Evolutionary conservation across 1,139 yeast genomes (phyloP), one percentile per base, ranked within the genome.

Genomic region (Sugiyamaella novakii): DNA sequence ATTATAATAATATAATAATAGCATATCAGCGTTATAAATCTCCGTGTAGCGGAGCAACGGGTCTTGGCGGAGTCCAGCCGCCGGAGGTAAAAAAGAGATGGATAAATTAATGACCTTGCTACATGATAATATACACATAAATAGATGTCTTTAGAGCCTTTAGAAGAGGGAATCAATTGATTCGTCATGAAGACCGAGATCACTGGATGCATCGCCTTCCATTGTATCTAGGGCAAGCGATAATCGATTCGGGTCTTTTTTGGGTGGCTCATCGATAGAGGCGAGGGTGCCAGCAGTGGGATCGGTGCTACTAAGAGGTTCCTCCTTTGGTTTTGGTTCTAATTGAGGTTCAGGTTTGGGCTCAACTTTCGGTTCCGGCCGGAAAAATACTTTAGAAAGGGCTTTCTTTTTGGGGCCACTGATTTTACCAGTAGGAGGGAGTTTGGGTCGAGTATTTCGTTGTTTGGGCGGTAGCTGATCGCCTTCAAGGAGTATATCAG

Each of bases 401-500:
- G 60, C 61, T 56, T 60, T 60, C 71, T 84, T 87, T 70, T 87
- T 89, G 29, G 81, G 72, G 1, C 79, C 75, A 0, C 85, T 69
- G 33, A 92, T 87, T 65, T 87, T 91, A 40, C 98, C 98, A 8
- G 91, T 88, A 0, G 98, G 97, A 1, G 98, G 97, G 42, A 92
- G 73, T 61, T 92, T 83, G 1, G 96, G 87, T 55, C 94, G 78
- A n/a, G 79, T 76, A 54, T 84, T 82, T 46, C 91, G 73, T 65
- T 85, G 92, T 58, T 86, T 85, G 54, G 85, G 81, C 1, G 95
- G 89, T 58, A 87, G 73, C 50, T 84, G 88, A 33, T 86, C 95
- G 60, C 87, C 96, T 62, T 87, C 96, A 28, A 83, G 72, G 25
- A 70, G 52, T 30, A 58, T 71, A 36, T 78, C 63, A 19, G 61